Conservation (phyloP, 129 eudicot species). For the Heracleum sosnowskyi region DNA sequence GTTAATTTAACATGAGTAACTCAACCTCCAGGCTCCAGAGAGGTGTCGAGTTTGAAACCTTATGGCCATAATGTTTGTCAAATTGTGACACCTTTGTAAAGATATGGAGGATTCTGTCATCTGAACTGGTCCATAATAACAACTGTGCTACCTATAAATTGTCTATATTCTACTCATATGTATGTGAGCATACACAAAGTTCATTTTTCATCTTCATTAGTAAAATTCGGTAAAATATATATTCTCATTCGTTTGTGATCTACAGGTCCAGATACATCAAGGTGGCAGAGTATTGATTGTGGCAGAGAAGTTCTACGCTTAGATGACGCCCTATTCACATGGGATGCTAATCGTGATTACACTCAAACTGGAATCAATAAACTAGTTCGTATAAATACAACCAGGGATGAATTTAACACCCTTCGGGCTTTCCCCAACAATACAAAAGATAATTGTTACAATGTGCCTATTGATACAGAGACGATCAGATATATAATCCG, state of each 20-base stretch:
- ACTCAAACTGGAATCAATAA: neutral
- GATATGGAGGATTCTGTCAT: too few relatives aligned
- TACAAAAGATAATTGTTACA: neutral
- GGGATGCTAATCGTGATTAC: neutral
- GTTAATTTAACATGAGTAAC: too few relatives aligned
- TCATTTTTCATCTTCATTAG: neutral
- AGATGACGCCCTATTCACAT: neutral
- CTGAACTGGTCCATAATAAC: too few relatives aligned
- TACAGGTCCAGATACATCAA: neutral
- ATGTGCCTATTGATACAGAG: neutral
- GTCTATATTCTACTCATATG: too few relatives aligned
- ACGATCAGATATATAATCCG: neutral
- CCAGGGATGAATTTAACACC: neutral
- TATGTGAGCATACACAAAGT: neutral
- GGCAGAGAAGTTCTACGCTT: neutral
- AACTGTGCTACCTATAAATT: too few relatives aligned
- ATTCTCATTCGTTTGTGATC: neutral
- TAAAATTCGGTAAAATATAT: neutral
- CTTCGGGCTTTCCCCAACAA: neutral
- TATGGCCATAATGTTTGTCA: too few relatives aligned
- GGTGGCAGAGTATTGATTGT: slow-evolving; percentile 5
- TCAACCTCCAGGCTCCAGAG: neutral
- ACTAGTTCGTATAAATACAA: neutral
- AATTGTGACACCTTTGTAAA: too few relatives aligned
- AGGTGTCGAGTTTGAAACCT: too few relatives aligned